Evolutionary conservation across 163 green algal species (phyloP).

Genomic region (Prototheca stagnorum): DNA sequence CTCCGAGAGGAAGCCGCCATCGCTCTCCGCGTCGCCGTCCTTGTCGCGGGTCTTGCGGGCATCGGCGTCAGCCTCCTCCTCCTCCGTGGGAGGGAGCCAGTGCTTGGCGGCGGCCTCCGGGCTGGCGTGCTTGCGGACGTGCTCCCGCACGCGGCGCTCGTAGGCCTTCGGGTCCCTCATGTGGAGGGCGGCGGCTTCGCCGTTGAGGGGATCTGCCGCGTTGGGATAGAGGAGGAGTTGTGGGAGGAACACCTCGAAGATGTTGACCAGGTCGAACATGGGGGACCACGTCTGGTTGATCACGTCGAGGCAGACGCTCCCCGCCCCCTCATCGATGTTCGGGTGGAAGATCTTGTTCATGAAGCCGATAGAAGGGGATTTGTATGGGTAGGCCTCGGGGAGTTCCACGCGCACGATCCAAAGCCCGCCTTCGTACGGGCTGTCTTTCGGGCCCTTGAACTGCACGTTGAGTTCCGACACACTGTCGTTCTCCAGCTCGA

Average conservation of each 20-base stretch:
- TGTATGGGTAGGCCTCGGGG: slow-evolving; percentile 95
- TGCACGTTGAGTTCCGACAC: slow-evolving; percentile 83
- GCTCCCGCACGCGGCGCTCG: slow-evolving; percentile 69
- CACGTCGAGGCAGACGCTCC: slow-evolving; percentile 94
- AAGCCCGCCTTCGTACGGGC: slow-evolving; percentile 89
- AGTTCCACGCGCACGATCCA: slow-evolving; percentile 96
- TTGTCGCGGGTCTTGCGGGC: slow-evolving; percentile 36
- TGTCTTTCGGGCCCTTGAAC: slow-evolving; percentile 83
- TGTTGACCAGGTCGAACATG: slow-evolving; percentile 99
- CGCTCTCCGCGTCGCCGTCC: slow-evolving; percentile 7
- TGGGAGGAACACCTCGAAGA: slow-evolving; percentile 97
- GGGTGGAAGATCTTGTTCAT: slow-evolving; percentile 97
- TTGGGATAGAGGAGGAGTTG: slow-evolving; percentile 98
- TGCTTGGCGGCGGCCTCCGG: slow-evolving; percentile 26
- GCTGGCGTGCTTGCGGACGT: slow-evolving; percentile 58
- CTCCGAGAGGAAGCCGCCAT: not conserved
- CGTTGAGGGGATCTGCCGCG: slow-evolving; percentile 91
- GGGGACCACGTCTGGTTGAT: slow-evolving; percentile 99
- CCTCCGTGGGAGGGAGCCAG: slow-evolving; percentile 9
- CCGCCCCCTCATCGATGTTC: slow-evolving; percentile 90
- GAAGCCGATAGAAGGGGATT: slow-evolving; percentile 95
- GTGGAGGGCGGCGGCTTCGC: slow-evolving; percentile 88
- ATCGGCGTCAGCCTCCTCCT: slow-evolving; percentile 26
- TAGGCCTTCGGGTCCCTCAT: slow-evolving; percentile 89
- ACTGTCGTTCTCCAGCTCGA: slow-evolving; percentile 91